Evolutionary conservation across 1,139 yeast genomes (phyloP), one percentile per base, ranked within the genome.

Genomic region (Scheffersomyces cryptocercus): DNA sequence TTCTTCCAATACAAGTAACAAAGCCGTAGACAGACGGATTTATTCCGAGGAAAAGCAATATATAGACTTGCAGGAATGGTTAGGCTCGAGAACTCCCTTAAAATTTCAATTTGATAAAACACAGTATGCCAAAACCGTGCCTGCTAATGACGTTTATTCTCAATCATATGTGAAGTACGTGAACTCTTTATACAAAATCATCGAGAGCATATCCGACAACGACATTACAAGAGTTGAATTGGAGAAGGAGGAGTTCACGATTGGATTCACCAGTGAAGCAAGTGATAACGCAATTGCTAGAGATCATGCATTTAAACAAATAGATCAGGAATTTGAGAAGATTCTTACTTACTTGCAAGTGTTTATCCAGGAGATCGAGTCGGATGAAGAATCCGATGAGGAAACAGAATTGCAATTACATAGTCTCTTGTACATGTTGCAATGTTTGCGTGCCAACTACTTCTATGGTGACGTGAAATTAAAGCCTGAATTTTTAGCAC

Each of bases 381-480:
- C 51, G 11, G 37, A 46, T 13, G 60, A 58, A 11, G 41, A 46
- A 7, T 52, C 54, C 13, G 45, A 40, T 4, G 45, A 49, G 15
- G 49, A 45, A 44, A 47, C 16, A 46, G 49, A 11, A 9, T 20
- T 31, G 29, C 46, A 51, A 29, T 48, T 56, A 13, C 54, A 78
- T 41, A 79, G 77, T 44, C 66, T 73, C 13, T 58, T 77, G 29
- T 70, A 73, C 46, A 77, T 85, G 7, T 56, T 85, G 39, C 82
- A 81, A 48, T 79, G 89, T 52, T 56, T 85, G 28, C 73, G 74
- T 40, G 80, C 88, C 0, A 61, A 77, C 32, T 67, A 71, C 49
- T 85, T 84, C 54, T 70, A 56, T 37, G 45, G 75, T 0, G 61
- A 66, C 24, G 67, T 69, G 2, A 70, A 67, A 35, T 68, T 69